These are phyloP conservation scores for Dictyophora rubrovolvata DNA, from an alignment of 768 basidiomycete genomes.

Conservation along the genomic window DNA sequence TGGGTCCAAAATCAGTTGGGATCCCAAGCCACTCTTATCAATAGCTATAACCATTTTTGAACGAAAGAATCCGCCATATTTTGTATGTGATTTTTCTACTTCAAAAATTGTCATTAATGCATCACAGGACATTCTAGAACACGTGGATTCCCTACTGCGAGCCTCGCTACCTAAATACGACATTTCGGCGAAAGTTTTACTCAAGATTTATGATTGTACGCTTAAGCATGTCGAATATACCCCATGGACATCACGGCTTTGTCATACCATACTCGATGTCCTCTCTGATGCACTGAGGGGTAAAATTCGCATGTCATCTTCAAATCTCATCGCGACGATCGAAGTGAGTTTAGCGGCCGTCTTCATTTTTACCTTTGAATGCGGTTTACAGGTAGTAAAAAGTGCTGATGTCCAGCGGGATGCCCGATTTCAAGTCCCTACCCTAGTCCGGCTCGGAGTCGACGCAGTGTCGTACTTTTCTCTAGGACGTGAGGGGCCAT, in stretches of 20 bases:
- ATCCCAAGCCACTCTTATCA: conserved; percentile 46
- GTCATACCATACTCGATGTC: conserved; percentile 38
- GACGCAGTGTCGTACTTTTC: conserved; percentile 46
- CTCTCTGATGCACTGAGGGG: conserved; percentile 42
- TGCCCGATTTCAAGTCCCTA: conserved; percentile 23
- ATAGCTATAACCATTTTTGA: conserved; percentile 45
- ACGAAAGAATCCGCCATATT: conserved; percentile 47
- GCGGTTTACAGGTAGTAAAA: neutral
- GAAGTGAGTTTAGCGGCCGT: conserved; percentile 32
- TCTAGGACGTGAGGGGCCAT: conserved; percentile 36
- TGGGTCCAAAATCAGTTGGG: conserved; percentile 11
- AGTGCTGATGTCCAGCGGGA: neutral
- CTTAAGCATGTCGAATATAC: conserved; percentile 7
- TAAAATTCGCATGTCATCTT: conserved; percentile 39
- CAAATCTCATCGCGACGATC: conserved; percentile 39
- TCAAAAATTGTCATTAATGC: conserved; percentile 12
- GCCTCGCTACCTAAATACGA: conserved; percentile 39
- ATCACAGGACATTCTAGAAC: conserved; percentile 45
- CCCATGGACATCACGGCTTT: conserved; percentile 16
- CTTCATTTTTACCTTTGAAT: neutral
- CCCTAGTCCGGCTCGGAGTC: conserved; percentile 34
- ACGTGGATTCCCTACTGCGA: conserved; percentile 52
- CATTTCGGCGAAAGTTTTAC: conserved; percentile 34
- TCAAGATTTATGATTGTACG: conserved; percentile 34
- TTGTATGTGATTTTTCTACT: conserved; percentile 26